Conservation (phyloP, 2,329 filamentous ascomycete genomes). For the Teratosphaeria destructans region DNA sequence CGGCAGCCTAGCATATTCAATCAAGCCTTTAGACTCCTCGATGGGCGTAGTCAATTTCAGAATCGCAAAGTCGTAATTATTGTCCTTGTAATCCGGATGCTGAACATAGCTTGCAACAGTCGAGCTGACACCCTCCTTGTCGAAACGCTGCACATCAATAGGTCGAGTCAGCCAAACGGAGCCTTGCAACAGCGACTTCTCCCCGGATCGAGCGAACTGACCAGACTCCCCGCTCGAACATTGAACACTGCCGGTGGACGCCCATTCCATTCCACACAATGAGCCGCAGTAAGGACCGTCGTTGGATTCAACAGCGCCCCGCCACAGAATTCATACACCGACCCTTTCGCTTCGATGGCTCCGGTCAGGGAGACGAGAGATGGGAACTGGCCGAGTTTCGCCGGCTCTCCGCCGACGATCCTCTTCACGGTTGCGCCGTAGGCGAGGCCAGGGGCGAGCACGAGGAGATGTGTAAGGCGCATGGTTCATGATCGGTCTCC, state of each 20-base stretch:
- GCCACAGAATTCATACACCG: background rate
- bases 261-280: background rate
- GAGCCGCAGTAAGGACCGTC: background rate
- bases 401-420: background rate
- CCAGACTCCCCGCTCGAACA: background rate
- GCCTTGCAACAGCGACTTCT: too few relatives aligned
- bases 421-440: background rate
- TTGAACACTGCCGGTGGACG: background rate
- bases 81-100: background rate
- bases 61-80: background rate
- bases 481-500: background rate
- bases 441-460: background rate
- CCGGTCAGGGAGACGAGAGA: background rate
- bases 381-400: background rate
- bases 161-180: too few relatives aligned
- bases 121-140: background rate
- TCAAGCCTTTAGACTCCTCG: background rate
- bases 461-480: background rate
- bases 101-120: background rate
- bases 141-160: too few relatives aligned
- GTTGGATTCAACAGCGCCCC: background rate
- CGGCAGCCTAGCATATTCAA: background rate
- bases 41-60: background rate
- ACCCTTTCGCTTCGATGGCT: background rate
- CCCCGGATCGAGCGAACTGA: background rate